Evolutionary conservation across 164 flowering plant genomes (phyloP).

Genomic region (Umbilicus rupestris): DNA sequence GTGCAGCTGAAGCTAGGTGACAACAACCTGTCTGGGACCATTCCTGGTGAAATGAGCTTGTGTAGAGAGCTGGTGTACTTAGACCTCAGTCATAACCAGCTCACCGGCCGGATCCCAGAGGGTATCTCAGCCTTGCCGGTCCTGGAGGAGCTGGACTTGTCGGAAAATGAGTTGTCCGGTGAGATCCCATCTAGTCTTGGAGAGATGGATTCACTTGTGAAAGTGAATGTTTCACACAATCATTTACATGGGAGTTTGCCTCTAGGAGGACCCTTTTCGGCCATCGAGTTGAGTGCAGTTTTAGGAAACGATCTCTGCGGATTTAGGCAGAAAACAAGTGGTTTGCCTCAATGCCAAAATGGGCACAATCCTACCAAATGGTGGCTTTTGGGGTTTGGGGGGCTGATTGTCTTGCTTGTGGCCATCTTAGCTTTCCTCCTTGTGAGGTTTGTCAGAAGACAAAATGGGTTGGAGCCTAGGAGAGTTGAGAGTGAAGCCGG

Average conservation of each 20-base stretch:
- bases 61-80: constrained; percentile 56
- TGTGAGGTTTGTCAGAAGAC: constrained; percentile 15
- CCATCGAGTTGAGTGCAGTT: constrained; percentile 53
- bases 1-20: constrained; percentile 37
- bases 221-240: constrained; percentile 67
- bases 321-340: constrained; percentile 23
- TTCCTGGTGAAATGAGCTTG: constrained; percentile 47
- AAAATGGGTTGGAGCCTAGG: constrained; percentile 15
- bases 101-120: constrained; percentile 48
- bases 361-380: constrained; percentile 23
- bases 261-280: constrained; percentile 54
- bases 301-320: constrained; percentile 65
- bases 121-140: constrained; percentile 49
- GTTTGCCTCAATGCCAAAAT: constrained; percentile 53
- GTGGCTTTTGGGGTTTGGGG: constrained; percentile 32
- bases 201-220: constrained; percentile 43
- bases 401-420: constrained; percentile 19
- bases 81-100: constrained; percentile 54
- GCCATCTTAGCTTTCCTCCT: constrained; percentile 13
- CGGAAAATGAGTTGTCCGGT: constrained; percentile 52
- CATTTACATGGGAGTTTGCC: constrained; percentile 56
- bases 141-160: constrained; percentile 58
- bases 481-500: constrained; percentile 43
- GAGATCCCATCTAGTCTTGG: constrained; percentile 50
- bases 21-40: constrained; percentile 50